Base-by-base conservation (phyloP, 495 filamentous ascomycete genomes). In the Xylaria flabelliformis region DNA sequence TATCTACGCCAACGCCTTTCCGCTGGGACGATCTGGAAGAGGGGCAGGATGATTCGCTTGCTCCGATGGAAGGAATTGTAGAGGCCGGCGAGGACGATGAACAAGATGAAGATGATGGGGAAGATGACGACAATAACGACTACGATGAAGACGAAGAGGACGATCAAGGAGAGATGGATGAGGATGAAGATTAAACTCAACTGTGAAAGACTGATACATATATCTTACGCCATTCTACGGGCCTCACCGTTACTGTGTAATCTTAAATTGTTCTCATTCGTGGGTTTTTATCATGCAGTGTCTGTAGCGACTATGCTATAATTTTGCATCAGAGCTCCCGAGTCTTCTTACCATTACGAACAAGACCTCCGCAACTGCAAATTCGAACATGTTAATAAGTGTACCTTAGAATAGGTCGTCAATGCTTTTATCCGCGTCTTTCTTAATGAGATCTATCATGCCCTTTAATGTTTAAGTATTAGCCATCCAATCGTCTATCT, bases 361-460 rank as follows among this genome's bases (percentile, higher is more conserved):
- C 17, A 24, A 17, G 12, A 56, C 3, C 19, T 8, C 48, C 29
- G 19, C 34, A 1, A 26, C 42, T 15, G 0, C 24, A 55, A 41
- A 7, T 13, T 6, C 9, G n/a, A 10, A 34, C 4, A 62, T 41
- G 39, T 36, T n/a, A 32, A 12, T 12, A 53, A 26, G 32, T 19
- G 17, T 13, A 26, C n/a, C 63, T 86, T 78, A 97, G 71, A 98
- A 90, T 74, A 99, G 80, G 82, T 97, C 95, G 68, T 90, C 91
- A 74, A 99, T 90, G 7, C 90, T 88, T 81, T 97, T 97, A 77
- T 98, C 95, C 41, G 95, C 91, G 77, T 99, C 96, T 72, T 94
- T 91, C 78, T 92, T 94, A 80, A 99, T 98, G 75, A 99, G 83
- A 50, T 96, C 93, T 55, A 96, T 78, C 96, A 99, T 98, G 8